These are phyloP conservation scores for Globisporangium apiculatum DNA, from an alignment of 352 stramenopile species.

Conservation along the genomic window DNA sequence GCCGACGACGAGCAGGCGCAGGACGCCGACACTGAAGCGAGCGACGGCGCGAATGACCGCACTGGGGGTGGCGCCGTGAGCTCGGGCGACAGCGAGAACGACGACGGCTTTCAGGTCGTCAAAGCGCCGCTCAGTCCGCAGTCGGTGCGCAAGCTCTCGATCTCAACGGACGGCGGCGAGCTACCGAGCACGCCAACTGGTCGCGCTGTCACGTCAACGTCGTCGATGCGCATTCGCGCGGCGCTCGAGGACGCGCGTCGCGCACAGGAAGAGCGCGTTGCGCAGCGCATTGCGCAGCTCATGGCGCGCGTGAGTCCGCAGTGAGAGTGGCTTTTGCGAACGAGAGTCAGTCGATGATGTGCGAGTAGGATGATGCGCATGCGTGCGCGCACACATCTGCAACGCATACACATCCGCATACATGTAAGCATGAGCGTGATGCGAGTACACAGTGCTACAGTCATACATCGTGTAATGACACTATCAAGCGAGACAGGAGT, in stretches of 20 bases:
- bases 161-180: conserved; percentile 10
- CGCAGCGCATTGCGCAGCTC: conserved; percentile 60
- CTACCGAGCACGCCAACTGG: conserved; percentile 23
- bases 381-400: too few relatives aligned
- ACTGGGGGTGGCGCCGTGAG: conserved; percentile 6
- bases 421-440: too few relatives aligned
- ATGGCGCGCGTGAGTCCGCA: conserved; percentile 5
- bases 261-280: conserved; percentile 45
- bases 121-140: conserved; percentile 16
- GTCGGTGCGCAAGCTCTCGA: conserved; percentile 8
- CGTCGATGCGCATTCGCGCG: conserved; percentile 38
- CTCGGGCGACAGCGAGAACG: conserved; percentile 23
- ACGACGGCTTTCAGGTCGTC: conserved; percentile 38
- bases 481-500: too few relatives aligned
- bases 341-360: background rate
- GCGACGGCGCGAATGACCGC: conserved; percentile 12
- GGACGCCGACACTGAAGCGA: conserved; percentile 23
- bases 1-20: conserved; percentile 22
- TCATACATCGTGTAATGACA: too few relatives aligned
- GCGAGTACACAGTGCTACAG: too few relatives aligned
- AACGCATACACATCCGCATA: too few relatives aligned
- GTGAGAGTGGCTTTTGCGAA: background rate
- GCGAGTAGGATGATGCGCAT: too few relatives aligned
- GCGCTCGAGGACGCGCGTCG: conserved; percentile 46
- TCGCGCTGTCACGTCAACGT: conserved; percentile 22